phyloP scores from a whole-genome alignment of 164 flowering plant genomes.

The Aristolochia contorta region DNA sequence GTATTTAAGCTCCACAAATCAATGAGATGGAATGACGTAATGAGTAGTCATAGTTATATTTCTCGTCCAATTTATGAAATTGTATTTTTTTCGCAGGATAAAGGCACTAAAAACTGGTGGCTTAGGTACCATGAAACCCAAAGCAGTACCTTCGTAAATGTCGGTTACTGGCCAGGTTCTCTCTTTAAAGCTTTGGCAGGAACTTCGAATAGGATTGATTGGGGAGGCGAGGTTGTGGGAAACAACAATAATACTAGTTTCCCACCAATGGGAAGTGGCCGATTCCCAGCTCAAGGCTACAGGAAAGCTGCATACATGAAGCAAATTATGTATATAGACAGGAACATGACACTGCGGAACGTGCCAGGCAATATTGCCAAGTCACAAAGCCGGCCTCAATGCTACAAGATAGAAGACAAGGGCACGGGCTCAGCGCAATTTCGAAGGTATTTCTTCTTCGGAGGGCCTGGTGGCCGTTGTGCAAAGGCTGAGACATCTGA shows the following conservation, averaged over 20 bases:
- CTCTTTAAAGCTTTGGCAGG: background rate
- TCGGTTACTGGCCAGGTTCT: background rate
- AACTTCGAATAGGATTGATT: background rate
- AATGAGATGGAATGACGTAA: too few species aligned
- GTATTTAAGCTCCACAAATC: too few species aligned
- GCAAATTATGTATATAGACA: background rate
- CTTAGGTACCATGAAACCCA: background rate
- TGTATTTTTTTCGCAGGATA: background rate
- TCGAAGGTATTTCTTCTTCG: background rate
- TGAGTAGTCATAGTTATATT: too few species aligned
- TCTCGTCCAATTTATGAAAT: too few species aligned
- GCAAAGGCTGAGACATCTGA: too few species aligned
- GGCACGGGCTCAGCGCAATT: background rate
- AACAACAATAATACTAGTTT: background rate
- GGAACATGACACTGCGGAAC: background rate
- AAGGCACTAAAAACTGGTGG: background rate
- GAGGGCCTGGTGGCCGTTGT: background rate
- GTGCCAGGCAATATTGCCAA: background rate
- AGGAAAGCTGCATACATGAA: background rate
- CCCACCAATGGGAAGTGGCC: constrained; percentile 1
- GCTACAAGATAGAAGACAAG: background rate
- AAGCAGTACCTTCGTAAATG: background rate
- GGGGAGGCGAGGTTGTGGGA: background rate
- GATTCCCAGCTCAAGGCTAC: background rate
- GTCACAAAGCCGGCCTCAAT: too few species aligned